A percentile compares a stretch with the other conserved stretches of the same genome.
Evolutionary conservation across 1,284 basidiomycete species (phyloP).

Genomic region (Rhizoctonia solani): DNA sequence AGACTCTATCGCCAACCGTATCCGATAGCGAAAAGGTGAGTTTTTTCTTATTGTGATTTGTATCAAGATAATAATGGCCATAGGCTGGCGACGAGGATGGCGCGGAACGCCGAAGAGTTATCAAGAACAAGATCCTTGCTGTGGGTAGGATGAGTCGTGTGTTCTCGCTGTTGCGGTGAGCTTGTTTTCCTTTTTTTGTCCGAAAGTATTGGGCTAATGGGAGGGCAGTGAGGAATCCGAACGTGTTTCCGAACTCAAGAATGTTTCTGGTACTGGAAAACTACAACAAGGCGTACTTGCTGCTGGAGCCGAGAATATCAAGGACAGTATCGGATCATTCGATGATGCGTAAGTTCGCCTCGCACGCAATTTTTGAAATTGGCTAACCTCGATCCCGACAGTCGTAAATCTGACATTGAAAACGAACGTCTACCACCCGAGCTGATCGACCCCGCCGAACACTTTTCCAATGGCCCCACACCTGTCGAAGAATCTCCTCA

Average conservation of each 20-base stretch:
- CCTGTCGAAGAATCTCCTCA: constrained; percentile 55
- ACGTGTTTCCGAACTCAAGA: constrained; percentile 96
- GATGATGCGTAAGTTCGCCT: constrained; percentile 84
- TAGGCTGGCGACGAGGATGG: constrained; percentile 56
- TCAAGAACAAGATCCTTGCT: constrained; percentile 98
- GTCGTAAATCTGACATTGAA: constrained; percentile 97
- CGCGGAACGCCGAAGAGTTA: constrained; percentile 74
- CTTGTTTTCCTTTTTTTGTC: constrained; percentile 40
- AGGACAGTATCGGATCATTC: constrained; percentile 91
- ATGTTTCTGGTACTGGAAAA: constrained; percentile 74
- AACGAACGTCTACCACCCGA: constrained; percentile 97
- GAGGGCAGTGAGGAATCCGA: constrained; percentile 89
- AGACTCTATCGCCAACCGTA: constrained; percentile 38
- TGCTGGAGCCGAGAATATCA: constrained; percentile 92
- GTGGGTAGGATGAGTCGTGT: constrained; percentile 96
- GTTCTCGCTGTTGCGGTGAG: constrained; percentile 91
- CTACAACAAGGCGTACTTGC: constrained; percentile 88
- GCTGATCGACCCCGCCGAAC: constrained; percentile 84
- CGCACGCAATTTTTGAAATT: not conserved
- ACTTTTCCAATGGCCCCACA: constrained; percentile 56
- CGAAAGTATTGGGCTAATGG: constrained; percentile 5
- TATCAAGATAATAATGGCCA: constrained; percentile 11
- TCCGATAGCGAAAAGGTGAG: constrained; percentile 43
- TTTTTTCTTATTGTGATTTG: not conserved
- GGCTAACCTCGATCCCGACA: constrained; percentile 43